Base-by-base conservation (phyloP, 2,329 filamentous ascomycete genomes). In the Botrytis paeoniae region DNA sequence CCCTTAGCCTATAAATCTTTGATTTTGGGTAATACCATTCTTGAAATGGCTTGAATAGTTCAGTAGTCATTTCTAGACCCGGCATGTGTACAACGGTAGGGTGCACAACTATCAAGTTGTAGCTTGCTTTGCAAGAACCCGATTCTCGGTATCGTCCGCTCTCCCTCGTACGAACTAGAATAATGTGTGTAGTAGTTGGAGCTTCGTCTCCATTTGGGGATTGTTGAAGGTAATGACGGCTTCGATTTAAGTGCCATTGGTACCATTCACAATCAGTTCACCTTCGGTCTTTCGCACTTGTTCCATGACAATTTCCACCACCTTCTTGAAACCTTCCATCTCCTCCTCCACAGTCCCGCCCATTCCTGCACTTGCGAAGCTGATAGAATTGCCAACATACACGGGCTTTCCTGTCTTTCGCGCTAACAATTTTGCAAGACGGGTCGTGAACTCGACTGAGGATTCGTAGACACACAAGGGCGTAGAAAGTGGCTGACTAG, bases 381-480 rank as follows among this genome's bases (percentile, higher is more conserved):
- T 93, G 78, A 97, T 89, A 48, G 94, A 97, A 80, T 93, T 97
- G 35, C 93, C 93, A 29, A 98, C 93, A 81, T 98, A 98, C n/a
- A 93, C 91, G 0, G 94, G 94, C 75, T 90, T 88, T 45, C 86
- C 85, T 41, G 91, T 88, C 77, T 89, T 91, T 71, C 89, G 89
- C n/a, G 92, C 93, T 22, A 98, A 83, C 3, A 97, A 87, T 81
- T 93, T 96, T 1, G 96, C 93, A 74, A 98, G 83, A 9, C 96
- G 89, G 1, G 91, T 93, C 2, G 95, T 92, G 81, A 98, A 97
- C 81, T 98, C 96, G 64, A 97, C 82, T 14, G 92, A 95, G 8
- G 89, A 85, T 78, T 94, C 90, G 43, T 91, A 88, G 0, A 89
- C 88, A 82, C 93, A 97, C 54, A 99, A 87, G 2, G 92, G 87